Base-by-base conservation (phyloP, 2,329 filamentous ascomycete species). In the Sporothrix variecibatus region DNA sequence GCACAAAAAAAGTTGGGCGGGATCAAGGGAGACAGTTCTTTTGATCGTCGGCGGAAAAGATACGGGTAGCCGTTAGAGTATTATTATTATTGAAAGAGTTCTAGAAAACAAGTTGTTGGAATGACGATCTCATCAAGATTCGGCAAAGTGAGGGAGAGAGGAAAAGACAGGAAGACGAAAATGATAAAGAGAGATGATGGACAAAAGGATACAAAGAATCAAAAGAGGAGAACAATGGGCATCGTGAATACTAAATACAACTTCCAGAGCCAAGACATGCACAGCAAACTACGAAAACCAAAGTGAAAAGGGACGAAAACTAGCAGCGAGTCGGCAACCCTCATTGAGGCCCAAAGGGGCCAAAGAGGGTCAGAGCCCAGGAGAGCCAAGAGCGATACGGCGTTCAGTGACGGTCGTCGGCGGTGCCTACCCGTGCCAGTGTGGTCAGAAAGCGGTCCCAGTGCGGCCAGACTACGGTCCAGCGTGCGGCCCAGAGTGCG, bases 381-480 rank as follows among this genome's bases (percentile, higher is more conserved):
- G 23, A 7, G 28, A 28, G 46, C 17, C 46, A 49, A 34, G 34
- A 34, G 34, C 34, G 65, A 31, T 9, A 51, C 69, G 51, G 69
- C 69, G 53, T 34, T 60, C n/a, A 28, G 38, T 34, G 70, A 72
- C 70, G 70, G 70, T 62, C 56, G 70, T 72, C 71, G 71, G 71
- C 58, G 43, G 28, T 31, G 40, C 26, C 40, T 64, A 49, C 56
- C 70, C 56, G 40, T 68, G 3, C 3, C 40, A 64, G 60, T 26
- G 15, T 20, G 15, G 46, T 49, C 46, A 49, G 46, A 31, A 5
- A 6, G 62, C 62, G 62, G 62, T 12, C 62, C 11, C 38, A 28
- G 38, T 17, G 34, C 31, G 60, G 60, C 49, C 49, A 51, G 49
- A n/a, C 17, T 20, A 51, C 49, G 8, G n/a, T 56, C 43, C 43